Evolutionary conservation across 352 stramenopile species (phyloP), one percentile per base, ranked within the genome.

Genomic region (Pythium phragmitis): DNA sequence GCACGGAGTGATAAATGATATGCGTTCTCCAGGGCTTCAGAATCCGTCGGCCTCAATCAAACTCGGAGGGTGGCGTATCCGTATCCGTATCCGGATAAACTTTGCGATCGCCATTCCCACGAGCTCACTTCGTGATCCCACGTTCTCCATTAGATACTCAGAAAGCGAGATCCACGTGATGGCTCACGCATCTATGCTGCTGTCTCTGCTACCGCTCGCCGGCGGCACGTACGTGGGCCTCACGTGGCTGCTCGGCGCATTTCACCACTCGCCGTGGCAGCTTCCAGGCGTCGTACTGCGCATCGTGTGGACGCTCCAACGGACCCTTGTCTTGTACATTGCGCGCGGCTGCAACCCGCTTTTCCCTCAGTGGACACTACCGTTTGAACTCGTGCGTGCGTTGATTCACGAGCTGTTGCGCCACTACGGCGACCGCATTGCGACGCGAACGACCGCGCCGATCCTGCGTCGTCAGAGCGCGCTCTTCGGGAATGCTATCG

Each of bases 331-430:
- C 6, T 4, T 16, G n/a, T 63, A 63, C 47, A 43, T 74, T 1
- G 58, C 50, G 1, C 73, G 79, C n/a, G 74, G 74, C 0, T 78
- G 68, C 48, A 57, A 57, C 34, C 68, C 76, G 16, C 68, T 59
- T 14, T 83, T 82, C 51, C 51, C 65, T 16, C 72, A 80, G 50
- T 88, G 76, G 79, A 77, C 76, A 33, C 61, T 88, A 17, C 41
- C 52, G 11, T 87, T 72, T 45, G 77, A 84, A 52, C 34, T 63
- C 34, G 28, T 26, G 2, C 57, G 46, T 21, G 57, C 57, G 45
- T 2, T 63, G 17, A 45, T 50, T 12, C 57, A 49, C 33, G n/a
- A 74, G 39, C 60, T 68, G 33, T 45, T 62, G 33, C 12, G n/a
- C 52, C 67, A 73, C 51, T 63, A 63, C 47, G 57, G 45, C 45